phyloP scores from a whole-genome alignment of 148 eudicot species.

The Vaccinium macrocarpon region DNA sequence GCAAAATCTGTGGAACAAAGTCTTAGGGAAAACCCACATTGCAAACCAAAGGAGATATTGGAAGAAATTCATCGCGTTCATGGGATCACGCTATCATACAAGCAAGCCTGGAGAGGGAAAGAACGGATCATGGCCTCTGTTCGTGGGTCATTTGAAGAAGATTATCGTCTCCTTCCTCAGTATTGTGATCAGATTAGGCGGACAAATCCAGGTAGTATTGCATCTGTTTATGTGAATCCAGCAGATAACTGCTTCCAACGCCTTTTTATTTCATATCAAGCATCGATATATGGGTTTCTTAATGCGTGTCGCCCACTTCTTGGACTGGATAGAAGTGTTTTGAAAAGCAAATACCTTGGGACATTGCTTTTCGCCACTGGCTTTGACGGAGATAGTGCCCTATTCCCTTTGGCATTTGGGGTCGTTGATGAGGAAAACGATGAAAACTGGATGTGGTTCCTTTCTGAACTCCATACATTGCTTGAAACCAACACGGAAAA shows the following conservation, averaged over 20 bases:
- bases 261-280: slow-evolving; percentile 65
- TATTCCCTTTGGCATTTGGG: slow-evolving; percentile 75
- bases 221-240: slow-evolving; percentile 54
- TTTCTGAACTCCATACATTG: slow-evolving; percentile 61
- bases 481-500: slow-evolving; percentile 66
- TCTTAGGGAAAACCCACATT: slow-evolving; percentile 67
- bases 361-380: slow-evolving; percentile 65
- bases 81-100: slow-evolving; percentile 75
- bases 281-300: slow-evolving; percentile 62
- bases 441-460: slow-evolving; percentile 84
- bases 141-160: slow-evolving; percentile 75
- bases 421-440: slow-evolving; percentile 76
- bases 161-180: slow-evolving; percentile 68
- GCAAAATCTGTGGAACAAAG: slow-evolving; percentile 62
- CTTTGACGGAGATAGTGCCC: slow-evolving; percentile 65
- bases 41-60: slow-evolving; percentile 75
- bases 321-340: slow-evolving; percentile 57
- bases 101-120: slow-evolving; percentile 89
- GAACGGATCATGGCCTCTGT: slow-evolving; percentile 76
- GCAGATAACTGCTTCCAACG: slow-evolving; percentile 57
- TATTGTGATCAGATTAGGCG: slow-evolving; percentile 56
- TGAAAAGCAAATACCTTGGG: slow-evolving; percentile 69
- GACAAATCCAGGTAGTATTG: slow-evolving; percentile 75
- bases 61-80: slow-evolving; percentile 72
- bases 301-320: slow-evolving; percentile 69